Evolutionary conservation across 345 rosid species (phyloP), one percentile per base, ranked within the genome.

Genomic region (Aquilaria sinensis): DNA sequence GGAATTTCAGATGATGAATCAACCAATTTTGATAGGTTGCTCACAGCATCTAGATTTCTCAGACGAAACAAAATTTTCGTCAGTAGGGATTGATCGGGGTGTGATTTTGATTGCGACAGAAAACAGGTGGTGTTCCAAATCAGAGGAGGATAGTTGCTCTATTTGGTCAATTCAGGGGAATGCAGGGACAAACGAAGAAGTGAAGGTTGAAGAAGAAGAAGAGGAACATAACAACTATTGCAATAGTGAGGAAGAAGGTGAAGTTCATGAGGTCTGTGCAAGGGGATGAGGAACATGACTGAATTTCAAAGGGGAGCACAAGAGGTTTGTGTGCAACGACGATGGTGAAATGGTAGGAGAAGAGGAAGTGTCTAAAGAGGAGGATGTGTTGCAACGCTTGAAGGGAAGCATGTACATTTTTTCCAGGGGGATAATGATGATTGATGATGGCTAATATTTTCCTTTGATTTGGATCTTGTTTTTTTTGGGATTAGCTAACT

Each of bases 111-210:
- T 37, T 9, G 5, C 43, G 33, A 30, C 64, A 6, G 66, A 16
- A 23, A 61, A 65, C 9, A 59, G 70, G 15, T 67, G 57, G 34
- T 5, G 37, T 63, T 45, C 64, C 12, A 37, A 16, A 49, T 47
- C 69, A 48, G 90, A 87, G 29, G 96, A 85, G 50, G 97, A 85
- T 58, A 68, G 64, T 61, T 75, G 81, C 12, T 87, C 96, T 5
- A 45, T 74, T 41, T 87, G 96, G 96, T 92, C 98, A 29, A 79
- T 87, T 71, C 96, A 92, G 78, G 91, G 68, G 33, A 83, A 84
- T 59, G 83, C 89, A 57, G 82, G 96, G 54, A 52, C 62, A 5
- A 91, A 84, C 0, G 78, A 70, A 0, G 82, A 67, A 6, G 81
- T 69, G 6, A 71, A 51, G 5, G 31, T 57, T 9, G 77, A 65